Conservation (phyloP, 1,139 yeast genomes). For the Debaryomyces fabryi region DNA sequence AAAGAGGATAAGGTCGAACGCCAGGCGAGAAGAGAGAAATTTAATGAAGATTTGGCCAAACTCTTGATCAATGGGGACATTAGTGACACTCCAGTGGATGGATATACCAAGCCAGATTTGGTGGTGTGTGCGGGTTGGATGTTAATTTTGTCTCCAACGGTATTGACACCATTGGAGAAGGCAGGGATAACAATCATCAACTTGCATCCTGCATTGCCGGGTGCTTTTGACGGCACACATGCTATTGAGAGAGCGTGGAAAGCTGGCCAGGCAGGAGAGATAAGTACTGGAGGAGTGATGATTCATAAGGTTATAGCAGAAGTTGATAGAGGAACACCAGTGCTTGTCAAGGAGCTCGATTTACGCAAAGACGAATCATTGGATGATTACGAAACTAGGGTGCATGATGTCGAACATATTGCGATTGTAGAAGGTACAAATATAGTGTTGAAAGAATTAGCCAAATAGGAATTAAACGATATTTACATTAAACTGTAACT, state of each 20-base stretch:
- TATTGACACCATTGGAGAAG: slow-evolving; percentile 64
- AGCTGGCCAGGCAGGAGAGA: slow-evolving; percentile 83
- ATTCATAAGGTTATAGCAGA: slow-evolving; percentile 92
- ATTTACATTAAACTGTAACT: not conserved
- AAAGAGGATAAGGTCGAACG: slow-evolving; percentile 64
- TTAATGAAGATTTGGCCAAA: slow-evolving; percentile 77
- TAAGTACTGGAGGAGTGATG: slow-evolving; percentile 90
- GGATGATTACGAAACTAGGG: slow-evolving; percentile 78
- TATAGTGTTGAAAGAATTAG: slow-evolving; percentile 52
- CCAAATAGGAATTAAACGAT: slow-evolving; percentile 2
- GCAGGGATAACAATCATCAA: slow-evolving; percentile 79
- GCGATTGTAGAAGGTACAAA: slow-evolving; percentile 93
- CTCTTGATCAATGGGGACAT: slow-evolving; percentile 55
- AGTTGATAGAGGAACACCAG: slow-evolving; percentile 91
- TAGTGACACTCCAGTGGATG: slow-evolving; percentile 27
- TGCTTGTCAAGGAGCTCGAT: slow-evolving; percentile 76
- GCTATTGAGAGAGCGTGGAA: slow-evolving; percentile 97
- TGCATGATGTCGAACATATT: slow-evolving; percentile 81
- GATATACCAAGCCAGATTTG: slow-evolving; percentile 65
- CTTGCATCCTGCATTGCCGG: slow-evolving; percentile 95
- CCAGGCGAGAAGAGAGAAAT: slow-evolving; percentile 60
- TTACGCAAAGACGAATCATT: slow-evolving; percentile 71
- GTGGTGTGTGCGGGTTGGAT: slow-evolving; percentile 99
- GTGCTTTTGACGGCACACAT: slow-evolving; percentile 94
- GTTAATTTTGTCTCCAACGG: slow-evolving; percentile 81